Conservation (phyloP, 768 basidiomycete genomes). For the Mycena belliarum region DNA sequence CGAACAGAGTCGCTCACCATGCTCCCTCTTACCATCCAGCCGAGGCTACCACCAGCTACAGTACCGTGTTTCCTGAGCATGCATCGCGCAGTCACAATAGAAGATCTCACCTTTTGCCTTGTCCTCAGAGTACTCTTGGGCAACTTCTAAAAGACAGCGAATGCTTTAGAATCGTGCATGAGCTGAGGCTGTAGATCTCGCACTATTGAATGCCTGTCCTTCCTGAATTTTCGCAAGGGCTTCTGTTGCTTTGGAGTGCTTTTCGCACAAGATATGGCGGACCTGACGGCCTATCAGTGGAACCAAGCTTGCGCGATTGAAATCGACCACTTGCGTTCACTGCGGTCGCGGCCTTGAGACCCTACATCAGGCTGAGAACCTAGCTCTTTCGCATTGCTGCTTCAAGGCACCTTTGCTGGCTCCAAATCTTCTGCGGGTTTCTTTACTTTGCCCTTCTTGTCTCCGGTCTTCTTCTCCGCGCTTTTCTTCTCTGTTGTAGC, state of each 20-base stretch:
- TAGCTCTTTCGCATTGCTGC: slow-evolving; percentile 20
- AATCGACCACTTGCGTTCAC: slow-evolving; percentile 45
- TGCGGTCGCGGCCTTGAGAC: slow-evolving; percentile 77
- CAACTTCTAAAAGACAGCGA: slow-evolving; percentile 47
- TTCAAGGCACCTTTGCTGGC: slow-evolving; percentile 36
- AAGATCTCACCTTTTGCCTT: slow-evolving; percentile 73
- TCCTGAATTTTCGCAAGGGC: slow-evolving; percentile 81
- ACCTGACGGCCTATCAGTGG: slow-evolving; percentile 36
- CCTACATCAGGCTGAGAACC: slow-evolving; percentile 36
- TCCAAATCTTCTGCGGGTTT: slow-evolving; percentile 36
- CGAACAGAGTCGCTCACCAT: slow-evolving; percentile 49
- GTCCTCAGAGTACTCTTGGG: slow-evolving; percentile 89
- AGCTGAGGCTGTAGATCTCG: not conserved
- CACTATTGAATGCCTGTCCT: slow-evolving; percentile 76
- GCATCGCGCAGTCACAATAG: not conserved
- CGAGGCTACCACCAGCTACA: slow-evolving; percentile 79
- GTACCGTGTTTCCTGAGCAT: not conserved
- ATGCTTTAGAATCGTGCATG: not conserved
- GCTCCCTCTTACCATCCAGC: slow-evolving; percentile 85
- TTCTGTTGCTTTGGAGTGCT: slow-evolving; percentile 77
- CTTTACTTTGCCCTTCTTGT: slow-evolving; percentile 47
- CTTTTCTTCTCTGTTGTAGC: slow-evolving; percentile 5
- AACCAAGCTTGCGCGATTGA: not conserved
- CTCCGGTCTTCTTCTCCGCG: slow-evolving; percentile 32
- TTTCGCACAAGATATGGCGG: slow-evolving; percentile 87